Conservation (phyloP, 169 alveolate species). For the Perkinsus olseni region DNA sequence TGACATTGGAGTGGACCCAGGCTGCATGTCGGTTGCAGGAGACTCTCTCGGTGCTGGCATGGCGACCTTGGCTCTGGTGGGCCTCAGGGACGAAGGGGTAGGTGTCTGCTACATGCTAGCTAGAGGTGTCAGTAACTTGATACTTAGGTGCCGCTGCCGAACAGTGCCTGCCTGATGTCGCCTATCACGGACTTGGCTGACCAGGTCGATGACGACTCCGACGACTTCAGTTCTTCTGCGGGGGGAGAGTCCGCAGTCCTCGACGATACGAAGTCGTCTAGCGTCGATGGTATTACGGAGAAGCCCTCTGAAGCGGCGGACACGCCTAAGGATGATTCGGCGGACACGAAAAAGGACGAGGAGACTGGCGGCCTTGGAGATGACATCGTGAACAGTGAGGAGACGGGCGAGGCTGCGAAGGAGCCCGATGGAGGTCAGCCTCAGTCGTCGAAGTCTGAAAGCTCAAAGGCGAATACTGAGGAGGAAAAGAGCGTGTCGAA, state of each 20-base stretch:
- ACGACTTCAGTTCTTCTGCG: neutral
- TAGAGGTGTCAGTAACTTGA: neutral
- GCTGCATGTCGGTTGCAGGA: neutral
- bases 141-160: neutral
- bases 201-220: neutral
- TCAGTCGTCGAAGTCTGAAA: neutral
- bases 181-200: neutral
- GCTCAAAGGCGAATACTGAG: neutral
- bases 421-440: neutral
- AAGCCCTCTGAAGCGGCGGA: no score
- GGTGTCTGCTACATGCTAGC: neutral
- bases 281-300: no score
- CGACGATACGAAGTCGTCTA: no score
- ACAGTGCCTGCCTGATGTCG: neutral
- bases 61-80: neutral
- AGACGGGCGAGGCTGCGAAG: neutral
- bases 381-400: neutral
- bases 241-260: neutral
- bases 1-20: neutral
- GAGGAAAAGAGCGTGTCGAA: neutral
- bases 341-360: no score
- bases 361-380: neutral
- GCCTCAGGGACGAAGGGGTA: neutral
- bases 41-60: neutral
- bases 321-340: no score